A percentile compares a stretch with the other conserved stretches of the same genome.
Evolutionary conservation across 495 filamentous ascomycete genomes (phyloP).

Genomic region (Neurospora pannonica): DNA sequence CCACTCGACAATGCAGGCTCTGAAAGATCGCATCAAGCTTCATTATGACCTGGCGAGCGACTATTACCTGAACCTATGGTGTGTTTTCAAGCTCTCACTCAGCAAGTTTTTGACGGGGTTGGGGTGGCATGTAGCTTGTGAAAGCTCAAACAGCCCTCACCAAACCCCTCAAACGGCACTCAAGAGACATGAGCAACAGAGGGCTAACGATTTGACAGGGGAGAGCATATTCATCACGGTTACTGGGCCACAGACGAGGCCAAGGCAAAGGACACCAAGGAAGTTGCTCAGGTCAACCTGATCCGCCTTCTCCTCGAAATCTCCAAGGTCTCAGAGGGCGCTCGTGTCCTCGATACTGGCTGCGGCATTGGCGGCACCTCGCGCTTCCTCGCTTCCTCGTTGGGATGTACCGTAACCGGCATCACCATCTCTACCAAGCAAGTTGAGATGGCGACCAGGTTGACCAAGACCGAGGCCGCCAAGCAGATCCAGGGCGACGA

Average conservation of each 20-base stretch:
- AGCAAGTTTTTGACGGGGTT: background rate
- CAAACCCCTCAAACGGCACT: background rate
- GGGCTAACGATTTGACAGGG: slow-evolving; percentile 25
- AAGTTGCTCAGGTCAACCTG: slow-evolving; percentile 41
- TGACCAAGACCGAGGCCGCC: slow-evolving; percentile 28
- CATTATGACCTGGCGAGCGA: slow-evolving; percentile 51
- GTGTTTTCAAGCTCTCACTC: slow-evolving; percentile 4
- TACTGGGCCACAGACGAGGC: slow-evolving; percentile 35
- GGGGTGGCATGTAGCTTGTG: too few relatives aligned
- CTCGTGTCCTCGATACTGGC: slow-evolving; percentile 43
- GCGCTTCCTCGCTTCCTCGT: slow-evolving; percentile 38
- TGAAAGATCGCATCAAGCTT: slow-evolving; percentile 48
- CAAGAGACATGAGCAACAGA: background rate
- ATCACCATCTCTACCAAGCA: slow-evolving; percentile 49
- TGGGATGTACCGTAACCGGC: slow-evolving; percentile 40
- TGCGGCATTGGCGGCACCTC: slow-evolving; percentile 49
- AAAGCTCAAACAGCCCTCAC: background rate
- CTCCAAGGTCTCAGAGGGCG: slow-evolving; percentile 23
- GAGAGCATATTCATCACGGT: slow-evolving; percentile 53
- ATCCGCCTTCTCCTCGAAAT: slow-evolving; percentile 41
- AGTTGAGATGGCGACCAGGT: slow-evolving; percentile 38
- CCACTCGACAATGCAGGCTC: slow-evolving; percentile 42
- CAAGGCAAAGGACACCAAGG: slow-evolving; percentile 36
- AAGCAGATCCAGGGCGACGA: background rate
- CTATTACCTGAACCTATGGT: slow-evolving; percentile 45